phyloP scores from a whole-genome alignment of 2,329 filamentous ascomycete species.

The Grosmannia serpens region DNA sequence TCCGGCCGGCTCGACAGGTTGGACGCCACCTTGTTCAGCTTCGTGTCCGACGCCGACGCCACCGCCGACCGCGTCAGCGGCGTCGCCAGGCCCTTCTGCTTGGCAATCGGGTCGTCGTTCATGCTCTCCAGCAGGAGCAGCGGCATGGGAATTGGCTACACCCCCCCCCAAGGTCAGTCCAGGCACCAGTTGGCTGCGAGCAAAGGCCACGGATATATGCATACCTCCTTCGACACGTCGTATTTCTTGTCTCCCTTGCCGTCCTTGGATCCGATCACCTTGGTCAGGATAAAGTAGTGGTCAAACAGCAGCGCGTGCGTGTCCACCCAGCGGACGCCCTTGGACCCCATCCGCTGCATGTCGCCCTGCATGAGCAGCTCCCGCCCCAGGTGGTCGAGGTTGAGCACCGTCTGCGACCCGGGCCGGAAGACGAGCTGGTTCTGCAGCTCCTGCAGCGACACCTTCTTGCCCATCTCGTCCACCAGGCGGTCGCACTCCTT shows the following conservation, averaged over 20 bases:
- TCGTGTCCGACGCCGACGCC: slow-evolving; percentile 42
- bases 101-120: slow-evolving; percentile 82
- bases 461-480: slow-evolving; percentile 83
- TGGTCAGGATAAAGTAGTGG: slow-evolving; percentile 89
- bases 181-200: too few species aligned
- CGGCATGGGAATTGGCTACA: slow-evolving; percentile 88
- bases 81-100: slow-evolving; percentile 62
- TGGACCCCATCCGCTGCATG: slow-evolving; percentile 76
- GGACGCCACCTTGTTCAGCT: slow-evolving; percentile 43
- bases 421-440: slow-evolving; percentile 75
- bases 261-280: slow-evolving; percentile 59
- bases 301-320: slow-evolving; percentile 91
- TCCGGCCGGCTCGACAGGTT: slow-evolving; percentile 42
- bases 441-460: slow-evolving; percentile 74
- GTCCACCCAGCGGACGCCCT: slow-evolving; percentile 86
- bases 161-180: slow-evolving; percentile 2
- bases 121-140: slow-evolving; percentile 84
- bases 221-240: slow-evolving; percentile 81
- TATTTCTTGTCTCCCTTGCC: slow-evolving; percentile 69
- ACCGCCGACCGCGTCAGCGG: slow-evolving; percentile 48
- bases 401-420: slow-evolving; percentile 79
- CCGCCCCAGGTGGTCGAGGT: slow-evolving; percentile 86
- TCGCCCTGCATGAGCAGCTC: slow-evolving; percentile 85
- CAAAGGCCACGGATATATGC: slow-evolving; percentile 12
- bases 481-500: slow-evolving; percentile 87